A percentile compares a stretch with the other conserved stretches of the same genome.
Evolutionary conservation across 1,139 yeast species (phyloP).

Genomic region (Zygoascus hellenicus): DNA sequence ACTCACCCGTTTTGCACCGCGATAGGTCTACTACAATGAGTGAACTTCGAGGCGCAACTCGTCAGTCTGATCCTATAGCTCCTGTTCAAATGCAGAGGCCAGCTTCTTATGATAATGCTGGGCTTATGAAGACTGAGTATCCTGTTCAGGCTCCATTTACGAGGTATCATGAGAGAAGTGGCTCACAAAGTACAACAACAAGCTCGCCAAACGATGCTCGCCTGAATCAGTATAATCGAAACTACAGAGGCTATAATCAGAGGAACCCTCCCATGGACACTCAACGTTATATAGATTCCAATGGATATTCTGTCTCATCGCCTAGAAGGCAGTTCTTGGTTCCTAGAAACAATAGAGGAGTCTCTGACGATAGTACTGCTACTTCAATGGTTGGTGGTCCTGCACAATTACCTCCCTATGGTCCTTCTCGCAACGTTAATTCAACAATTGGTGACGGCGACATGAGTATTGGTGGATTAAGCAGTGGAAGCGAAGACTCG

Average conservation of each 20-base stretch:
- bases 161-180: background rate
- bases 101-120: background rate
- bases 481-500: constrained; percentile 5
- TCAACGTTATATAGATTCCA: background rate
- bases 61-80: too few species aligned
- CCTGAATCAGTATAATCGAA: background rate
- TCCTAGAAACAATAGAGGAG: constrained; percentile 4
- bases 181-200: background rate
- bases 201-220: constrained; percentile 4
- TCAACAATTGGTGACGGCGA: background rate
- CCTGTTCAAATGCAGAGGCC: too few species aligned
- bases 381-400: constrained; percentile 4
- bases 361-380: constrained; percentile 1
- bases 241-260: background rate
- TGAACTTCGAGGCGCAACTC: too few species aligned
- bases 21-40: too few species aligned
- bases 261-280: background rate
- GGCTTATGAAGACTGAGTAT: background rate
- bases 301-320: background rate
- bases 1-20: too few species aligned
- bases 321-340: constrained; percentile 7
- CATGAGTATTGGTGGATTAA: background rate
- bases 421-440: constrained; percentile 1
- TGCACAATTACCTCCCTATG: constrained; percentile 6
- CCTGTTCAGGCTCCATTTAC: background rate